phyloP scores from a whole-genome alignment of 2,329 filamentous ascomycete genomes.

The Mariannaea elegans region DNA sequence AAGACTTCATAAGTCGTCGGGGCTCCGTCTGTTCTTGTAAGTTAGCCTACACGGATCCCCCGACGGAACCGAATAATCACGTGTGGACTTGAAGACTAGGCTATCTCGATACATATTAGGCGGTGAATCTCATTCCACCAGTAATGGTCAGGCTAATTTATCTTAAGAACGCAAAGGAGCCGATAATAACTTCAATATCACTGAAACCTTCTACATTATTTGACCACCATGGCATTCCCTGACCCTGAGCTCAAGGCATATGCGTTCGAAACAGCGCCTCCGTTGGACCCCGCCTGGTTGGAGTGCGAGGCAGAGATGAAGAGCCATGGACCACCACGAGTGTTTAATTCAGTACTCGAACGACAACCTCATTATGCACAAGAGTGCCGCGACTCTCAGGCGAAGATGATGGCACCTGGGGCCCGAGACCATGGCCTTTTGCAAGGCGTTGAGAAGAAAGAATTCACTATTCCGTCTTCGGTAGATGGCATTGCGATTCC shows the following conservation, averaged over 20 bases:
- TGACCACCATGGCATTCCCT: constrained; percentile 28
- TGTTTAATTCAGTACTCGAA: constrained; percentile 37
- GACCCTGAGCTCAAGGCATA: constrained; percentile 33
- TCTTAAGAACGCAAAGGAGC: not conserved
- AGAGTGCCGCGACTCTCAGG: constrained; percentile 50
- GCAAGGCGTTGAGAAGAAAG: constrained; percentile 41
- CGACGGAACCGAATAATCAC: constrained; percentile 1
- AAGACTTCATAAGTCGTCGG: not conserved
- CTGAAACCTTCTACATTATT: not conserved
- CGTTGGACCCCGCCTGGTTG: constrained; percentile 52
- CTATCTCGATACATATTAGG: not conserved
- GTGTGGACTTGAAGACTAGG: constrained; percentile 4
- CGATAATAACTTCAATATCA: not conserved
- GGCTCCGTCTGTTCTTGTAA: not conserved
- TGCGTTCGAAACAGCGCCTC: constrained; percentile 46
- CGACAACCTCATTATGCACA: constrained; percentile 52
- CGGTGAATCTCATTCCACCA: constrained; percentile 2
- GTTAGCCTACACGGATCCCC: constrained; percentile 7
- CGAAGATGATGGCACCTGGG: constrained; percentile 46
- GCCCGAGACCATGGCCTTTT: constrained; percentile 49
- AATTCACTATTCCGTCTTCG: constrained; percentile 44
- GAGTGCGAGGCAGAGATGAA: constrained; percentile 46
- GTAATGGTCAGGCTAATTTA: not conserved
- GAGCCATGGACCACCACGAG: constrained; percentile 26
- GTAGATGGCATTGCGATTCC: constrained; percentile 48